phyloP scores from a whole-genome alignment of 768 basidiomycete genomes.

The Amanita inopinata region DNA sequence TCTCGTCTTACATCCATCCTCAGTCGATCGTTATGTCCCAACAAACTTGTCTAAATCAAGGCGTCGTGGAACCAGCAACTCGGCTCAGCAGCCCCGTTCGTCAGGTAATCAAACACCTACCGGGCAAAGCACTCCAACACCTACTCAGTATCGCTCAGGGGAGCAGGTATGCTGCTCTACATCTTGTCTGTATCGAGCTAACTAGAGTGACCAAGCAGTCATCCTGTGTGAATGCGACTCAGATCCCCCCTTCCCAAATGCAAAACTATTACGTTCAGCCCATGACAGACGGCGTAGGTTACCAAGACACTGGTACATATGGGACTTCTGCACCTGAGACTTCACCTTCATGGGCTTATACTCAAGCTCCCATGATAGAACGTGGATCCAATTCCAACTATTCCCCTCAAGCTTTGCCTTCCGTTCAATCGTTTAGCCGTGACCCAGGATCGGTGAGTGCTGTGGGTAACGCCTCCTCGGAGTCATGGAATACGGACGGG shows the following conservation, averaged over 20 bases:
- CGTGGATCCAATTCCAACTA: conserved; percentile 37
- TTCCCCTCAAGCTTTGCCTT: conserved; percentile 41
- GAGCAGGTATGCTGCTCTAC: conserved; percentile 33
- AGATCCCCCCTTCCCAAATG: conserved; percentile 23
- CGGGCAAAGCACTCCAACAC: conserved; percentile 36
- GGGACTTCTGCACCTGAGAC: conserved; percentile 33
- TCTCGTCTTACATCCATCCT: conserved; percentile 79
- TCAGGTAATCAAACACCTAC: conserved; percentile 38
- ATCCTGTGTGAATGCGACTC: conserved; percentile 23
- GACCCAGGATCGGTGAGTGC: conserved; percentile 15
- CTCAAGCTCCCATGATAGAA: conserved; percentile 27
- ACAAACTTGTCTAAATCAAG: conserved; percentile 31
- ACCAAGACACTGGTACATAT: conserved; percentile 31
- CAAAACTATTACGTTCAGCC: conserved; percentile 14
- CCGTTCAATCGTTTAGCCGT: conserved; percentile 43
- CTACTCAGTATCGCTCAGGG: conserved; percentile 32
- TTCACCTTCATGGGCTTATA: conserved; percentile 49
- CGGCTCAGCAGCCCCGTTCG: conserved; percentile 22
- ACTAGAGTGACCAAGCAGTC: conserved; percentile 12
- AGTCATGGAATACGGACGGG: conserved; percentile 20
- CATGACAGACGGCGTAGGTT: conserved; percentile 30
- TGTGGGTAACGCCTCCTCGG: conserved; percentile 13
- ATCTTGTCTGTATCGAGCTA: neutral
- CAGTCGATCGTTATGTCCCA: conserved; percentile 66
- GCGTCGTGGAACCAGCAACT: conserved; percentile 31